Base-by-base conservation (phyloP, 139 green algal genomes). In the Asterochloris erici region DNA sequence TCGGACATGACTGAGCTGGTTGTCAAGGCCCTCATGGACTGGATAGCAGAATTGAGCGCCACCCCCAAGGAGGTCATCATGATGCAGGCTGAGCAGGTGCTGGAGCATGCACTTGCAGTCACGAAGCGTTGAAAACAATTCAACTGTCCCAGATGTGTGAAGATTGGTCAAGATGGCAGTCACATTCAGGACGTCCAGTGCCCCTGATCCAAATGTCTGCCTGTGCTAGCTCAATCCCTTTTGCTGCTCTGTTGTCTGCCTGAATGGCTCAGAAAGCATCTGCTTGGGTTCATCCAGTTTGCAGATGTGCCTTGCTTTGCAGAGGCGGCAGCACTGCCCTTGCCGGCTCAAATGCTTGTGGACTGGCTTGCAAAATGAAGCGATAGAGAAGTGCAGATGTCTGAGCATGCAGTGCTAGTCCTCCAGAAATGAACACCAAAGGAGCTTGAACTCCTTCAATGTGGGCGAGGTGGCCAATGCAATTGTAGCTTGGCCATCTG, bases 61-160 rank as follows among this genome's bases (percentile, higher is more conserved):
- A 61, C 68, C 47, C 76, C 76, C 27, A 80, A 80, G 14, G 76
- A 80, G 13, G 60, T 80, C 54, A 80, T 80, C 19, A 69, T 70
- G 54, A 62, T n/a, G 1, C 76, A 80, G 60, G 68, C 76, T 70
- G 76, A 70, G 47, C 76, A 80, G 60, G 24, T 80, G 29, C 6
- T 80, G 16, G 74, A 47, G 28, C 28, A 47, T 66, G 0, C 63
- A 26, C 74, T 79, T 54, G 38, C 38, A 54, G 38, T 54, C 38
- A 54, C 38, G 38, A 54, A 54, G 38, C 38, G 38, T 54, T 2
- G 38, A 54, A 54, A 6, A 54, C 6, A 6, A 54, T 6, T 6
- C 2, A 6, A 54, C 6, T 54, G 6, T 54, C 38, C 38, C 6
- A 54, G 6, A 54, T 54, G 38, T 54, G 38, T 54, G 6, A 54